Conservation (phyloP, 228 moss, liverwort and hornwort genomes). For the Sphagnum magellanicum region DNA sequence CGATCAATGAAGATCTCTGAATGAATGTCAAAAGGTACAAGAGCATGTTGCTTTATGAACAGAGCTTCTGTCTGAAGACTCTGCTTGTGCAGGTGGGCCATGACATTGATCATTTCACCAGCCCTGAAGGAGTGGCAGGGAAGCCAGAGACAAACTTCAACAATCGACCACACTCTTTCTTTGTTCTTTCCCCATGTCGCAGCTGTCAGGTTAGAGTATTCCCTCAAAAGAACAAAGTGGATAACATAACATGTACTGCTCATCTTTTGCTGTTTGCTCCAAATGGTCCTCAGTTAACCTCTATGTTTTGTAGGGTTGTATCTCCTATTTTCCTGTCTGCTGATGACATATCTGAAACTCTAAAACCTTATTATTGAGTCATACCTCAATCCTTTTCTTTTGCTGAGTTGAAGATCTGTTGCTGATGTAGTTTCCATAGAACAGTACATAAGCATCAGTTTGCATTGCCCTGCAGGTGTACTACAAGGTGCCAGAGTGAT, state of each 20-base stretch:
- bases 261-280: not conserved
- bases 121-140: constrained; percentile 80
- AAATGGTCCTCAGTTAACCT: not conserved
- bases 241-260: no score
- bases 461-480: constrained; percentile 29
- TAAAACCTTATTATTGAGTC: not conserved
- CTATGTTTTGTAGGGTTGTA: not conserved
- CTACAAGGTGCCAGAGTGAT: constrained; percentile 42
- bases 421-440: not conserved
- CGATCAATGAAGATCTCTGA: no score
- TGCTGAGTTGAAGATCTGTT: not conserved
- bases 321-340: not conserved
- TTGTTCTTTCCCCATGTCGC: constrained; percentile 69
- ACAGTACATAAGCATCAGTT: not conserved
- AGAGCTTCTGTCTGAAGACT: no score
- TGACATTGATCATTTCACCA: constrained; percentile 75
- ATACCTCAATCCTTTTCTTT: not conserved
- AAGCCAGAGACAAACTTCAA: constrained; percentile 81
- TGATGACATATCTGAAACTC: not conserved
- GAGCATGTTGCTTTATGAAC: no score
- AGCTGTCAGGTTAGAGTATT: constrained; percentile 66
- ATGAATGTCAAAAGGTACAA: no score
- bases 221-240: no score
- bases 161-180: constrained; percentile 90
- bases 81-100: constrained; percentile 52